Evolutionary conservation across 2,329 filamentous ascomycete species (phyloP).

Genomic region (Aspergillus chevalieri): DNA sequence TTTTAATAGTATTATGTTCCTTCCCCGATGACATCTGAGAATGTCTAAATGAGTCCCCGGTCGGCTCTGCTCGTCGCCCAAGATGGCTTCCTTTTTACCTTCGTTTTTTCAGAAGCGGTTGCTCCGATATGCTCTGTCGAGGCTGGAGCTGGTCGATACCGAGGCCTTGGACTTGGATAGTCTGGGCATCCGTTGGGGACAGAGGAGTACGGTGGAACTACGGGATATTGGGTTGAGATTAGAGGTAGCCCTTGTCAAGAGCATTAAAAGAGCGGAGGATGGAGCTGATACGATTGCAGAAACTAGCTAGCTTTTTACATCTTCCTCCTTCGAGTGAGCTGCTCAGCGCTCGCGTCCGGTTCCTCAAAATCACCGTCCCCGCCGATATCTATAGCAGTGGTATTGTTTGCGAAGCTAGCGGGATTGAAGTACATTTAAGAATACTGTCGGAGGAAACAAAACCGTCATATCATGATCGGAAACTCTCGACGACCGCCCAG

Average conservation of each 20-base stretch:
- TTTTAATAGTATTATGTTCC: slow-evolving; percentile 12
- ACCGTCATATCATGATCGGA: slow-evolving; percentile 26
- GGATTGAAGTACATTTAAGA: slow-evolving; percentile 65
- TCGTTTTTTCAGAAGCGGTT: slow-evolving; percentile 80
- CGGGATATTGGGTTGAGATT: slow-evolving; percentile 77
- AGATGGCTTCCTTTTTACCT: slow-evolving; percentile 70
- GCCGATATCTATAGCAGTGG: slow-evolving; percentile 82
- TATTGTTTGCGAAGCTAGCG: slow-evolving; percentile 75
- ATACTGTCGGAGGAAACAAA: slow-evolving; percentile 42
- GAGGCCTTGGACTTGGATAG: slow-evolving; percentile 81
- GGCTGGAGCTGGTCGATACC: slow-evolving; percentile 80
- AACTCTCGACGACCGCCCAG: slow-evolving; percentile 15
- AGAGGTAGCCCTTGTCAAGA: slow-evolving; percentile 49
- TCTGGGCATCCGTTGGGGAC: slow-evolving; percentile 75
- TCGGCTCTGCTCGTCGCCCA: slow-evolving; percentile 23
- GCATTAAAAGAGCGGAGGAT: background rate
- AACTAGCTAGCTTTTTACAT: slow-evolving; percentile 67
- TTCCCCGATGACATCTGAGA: slow-evolving; percentile 21
- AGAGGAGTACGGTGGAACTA: slow-evolving; percentile 76
- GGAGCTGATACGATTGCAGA: slow-evolving; percentile 49
- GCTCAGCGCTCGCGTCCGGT: slow-evolving; percentile 65
- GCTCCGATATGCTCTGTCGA: slow-evolving; percentile 76
- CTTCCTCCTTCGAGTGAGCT: slow-evolving; percentile 68
- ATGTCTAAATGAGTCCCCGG: slow-evolving; percentile 20
- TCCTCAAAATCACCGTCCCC: slow-evolving; percentile 75